A percentile compares a stretch with the other conserved stretches of the same genome.
Conservation (phyloP, 208 protist species). For the Naegleria lovaniensis region DNA sequence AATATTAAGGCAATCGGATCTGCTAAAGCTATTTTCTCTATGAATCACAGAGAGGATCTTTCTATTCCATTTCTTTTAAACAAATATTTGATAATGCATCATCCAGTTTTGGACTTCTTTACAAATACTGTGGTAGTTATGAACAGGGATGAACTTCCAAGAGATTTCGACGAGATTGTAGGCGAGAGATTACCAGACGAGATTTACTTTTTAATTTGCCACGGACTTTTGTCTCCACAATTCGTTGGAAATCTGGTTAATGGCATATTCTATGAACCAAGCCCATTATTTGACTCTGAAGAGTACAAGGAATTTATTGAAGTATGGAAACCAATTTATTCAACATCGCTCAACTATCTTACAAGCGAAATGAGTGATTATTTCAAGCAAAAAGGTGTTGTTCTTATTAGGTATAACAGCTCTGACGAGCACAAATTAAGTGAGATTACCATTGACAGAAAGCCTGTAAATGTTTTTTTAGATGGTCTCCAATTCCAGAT, state of each 20-base stretch:
- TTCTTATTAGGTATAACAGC: neutral
- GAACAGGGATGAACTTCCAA: neutral
- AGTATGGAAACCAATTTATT: neutral
- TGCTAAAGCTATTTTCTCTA: neutral
- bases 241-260: neutral
- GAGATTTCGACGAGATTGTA: neutral
- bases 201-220: slow-evolving; percentile 10
- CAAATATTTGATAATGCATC: neutral
- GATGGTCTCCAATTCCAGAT: neutral
- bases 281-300: neutral
- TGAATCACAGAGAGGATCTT: neutral
- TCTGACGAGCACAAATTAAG: neutral
- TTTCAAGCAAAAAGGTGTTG: neutral
- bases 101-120: slow-evolving; percentile 2
- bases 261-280: neutral
- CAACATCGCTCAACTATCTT: neutral
- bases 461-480: neutral
- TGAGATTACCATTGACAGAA: neutral
- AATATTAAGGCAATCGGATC: neutral
- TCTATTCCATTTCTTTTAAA: neutral
- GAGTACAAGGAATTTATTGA: neutral
- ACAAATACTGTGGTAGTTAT: neutral
- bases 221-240: neutral
- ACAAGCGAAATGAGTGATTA: neutral
- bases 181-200: slow-evolving; percentile 1